A percentile compares a stretch with the other conserved stretches of the same genome.
Evolutionary conservation across 1,139 yeast species (phyloP).

Genomic region (Blastobotrys proliferans): DNA sequence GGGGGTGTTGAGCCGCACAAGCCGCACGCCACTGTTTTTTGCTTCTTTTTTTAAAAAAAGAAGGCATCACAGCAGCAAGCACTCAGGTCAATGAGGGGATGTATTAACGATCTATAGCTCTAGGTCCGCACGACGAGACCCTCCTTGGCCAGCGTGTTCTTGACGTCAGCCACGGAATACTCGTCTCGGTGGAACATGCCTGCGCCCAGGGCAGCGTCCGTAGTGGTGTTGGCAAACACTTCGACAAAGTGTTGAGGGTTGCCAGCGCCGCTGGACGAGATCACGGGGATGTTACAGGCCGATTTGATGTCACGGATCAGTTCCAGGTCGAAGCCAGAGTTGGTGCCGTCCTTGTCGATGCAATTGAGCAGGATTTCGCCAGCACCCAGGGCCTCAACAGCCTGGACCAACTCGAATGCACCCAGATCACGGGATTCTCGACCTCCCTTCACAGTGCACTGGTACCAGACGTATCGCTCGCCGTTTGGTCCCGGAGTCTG

Average conservation of each 20-base stretch:
- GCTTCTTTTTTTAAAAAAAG: too few relatives aligned
- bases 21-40: too few relatives aligned
- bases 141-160: constrained; percentile 50
- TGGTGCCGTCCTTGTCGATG: constrained; percentile 94
- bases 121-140: constrained; percentile 44
- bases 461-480: constrained; percentile 84
- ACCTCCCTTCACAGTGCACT: constrained; percentile 95
- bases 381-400: constrained; percentile 93
- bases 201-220: constrained; percentile 97
- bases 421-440: constrained; percentile 86
- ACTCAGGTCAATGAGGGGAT: too few relatives aligned
- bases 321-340: constrained; percentile 87
- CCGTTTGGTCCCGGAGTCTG: constrained; percentile 72
- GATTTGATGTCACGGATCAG: constrained; percentile 70
- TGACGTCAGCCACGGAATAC: constrained; percentile 80
- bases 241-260: constrained; percentile 83
- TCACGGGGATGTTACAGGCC: constrained; percentile 81
- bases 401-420: constrained; percentile 80
- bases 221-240: constrained; percentile 72
- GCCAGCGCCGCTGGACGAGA: constrained; percentile 98
- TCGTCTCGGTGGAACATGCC: constrained; percentile 97
- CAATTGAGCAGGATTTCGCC: constrained; percentile 91
- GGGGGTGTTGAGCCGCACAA: too few relatives aligned
- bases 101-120: neutral
- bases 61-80: too few relatives aligned